Conservation (phyloP, 768 basidiomycete genomes). For the Phlebiopsis flavidoalba region DNA sequence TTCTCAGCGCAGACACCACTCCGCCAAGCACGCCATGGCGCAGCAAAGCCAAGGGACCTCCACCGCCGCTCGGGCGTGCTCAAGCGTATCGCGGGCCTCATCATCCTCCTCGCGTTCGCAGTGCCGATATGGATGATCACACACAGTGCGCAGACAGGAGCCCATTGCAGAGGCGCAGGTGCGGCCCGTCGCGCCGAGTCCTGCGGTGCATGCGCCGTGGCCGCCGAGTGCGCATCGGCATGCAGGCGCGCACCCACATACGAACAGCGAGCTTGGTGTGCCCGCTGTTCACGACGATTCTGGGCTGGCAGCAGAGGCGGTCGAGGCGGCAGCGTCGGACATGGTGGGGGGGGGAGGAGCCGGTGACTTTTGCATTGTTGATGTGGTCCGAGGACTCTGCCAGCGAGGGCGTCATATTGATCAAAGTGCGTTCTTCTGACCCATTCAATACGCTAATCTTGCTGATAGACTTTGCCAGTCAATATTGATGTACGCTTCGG, state of each 20-base stretch:
- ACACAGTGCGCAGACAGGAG: background rate
- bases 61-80: background rate
- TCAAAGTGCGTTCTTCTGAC: constrained; percentile 30
- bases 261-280: background rate
- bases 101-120: background rate
- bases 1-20: background rate
- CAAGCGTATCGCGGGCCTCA: background rate
- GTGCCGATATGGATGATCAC: background rate
- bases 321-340: background rate
- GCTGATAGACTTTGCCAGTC: constrained; percentile 13
- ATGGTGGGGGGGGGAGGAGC: background rate
- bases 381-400: constrained; percentile 41
- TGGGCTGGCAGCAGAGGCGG: background rate
- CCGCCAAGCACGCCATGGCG: background rate
- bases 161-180: background rate
- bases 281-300: background rate
- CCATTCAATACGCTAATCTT: background rate
- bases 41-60: background rate
- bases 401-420: constrained; percentile 36
- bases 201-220: background rate
- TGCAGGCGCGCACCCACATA: background rate
- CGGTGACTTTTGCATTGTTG: constrained; percentile 33
- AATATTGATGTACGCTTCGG: constrained; percentile 18
- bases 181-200: background rate
- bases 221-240: background rate